Evolutionary conservation across 2,329 filamentous ascomycete species (phyloP).

Genomic region (Byssothecium circinans): DNA sequence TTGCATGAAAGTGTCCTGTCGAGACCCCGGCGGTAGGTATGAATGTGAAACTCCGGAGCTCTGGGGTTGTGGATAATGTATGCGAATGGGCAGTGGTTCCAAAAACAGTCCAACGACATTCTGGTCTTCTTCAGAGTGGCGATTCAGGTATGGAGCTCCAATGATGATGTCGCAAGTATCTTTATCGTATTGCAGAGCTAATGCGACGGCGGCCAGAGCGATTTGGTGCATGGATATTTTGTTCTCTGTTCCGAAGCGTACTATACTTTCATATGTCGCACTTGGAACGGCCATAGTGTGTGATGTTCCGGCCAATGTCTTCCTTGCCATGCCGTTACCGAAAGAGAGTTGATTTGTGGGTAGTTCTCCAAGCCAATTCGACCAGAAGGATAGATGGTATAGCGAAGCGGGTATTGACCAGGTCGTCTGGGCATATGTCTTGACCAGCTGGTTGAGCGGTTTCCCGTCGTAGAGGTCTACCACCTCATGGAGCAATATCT

Average conservation of each 20-base stretch:
- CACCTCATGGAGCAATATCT: neutral
- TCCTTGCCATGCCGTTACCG: neutral
- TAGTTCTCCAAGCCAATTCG: conserved; percentile 4
- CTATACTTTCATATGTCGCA: neutral
- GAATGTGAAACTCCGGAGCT: neutral
- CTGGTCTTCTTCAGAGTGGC: conserved; percentile 1
- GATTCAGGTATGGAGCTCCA: conserved; percentile 2
- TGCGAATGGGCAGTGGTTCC: conserved; percentile 5
- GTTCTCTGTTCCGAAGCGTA: neutral
- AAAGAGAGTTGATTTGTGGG: neutral
- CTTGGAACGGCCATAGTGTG: neutral
- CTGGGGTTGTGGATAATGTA: neutral
- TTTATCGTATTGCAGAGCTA: neutral
- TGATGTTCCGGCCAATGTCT: neutral
- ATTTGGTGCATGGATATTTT: conserved; percentile 6
- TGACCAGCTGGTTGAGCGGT: neutral
- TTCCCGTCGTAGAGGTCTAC: neutral
- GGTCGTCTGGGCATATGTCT: conserved; percentile 1
- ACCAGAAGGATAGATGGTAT: conserved; percentile 10
- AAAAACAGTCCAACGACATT: conserved; percentile 4
- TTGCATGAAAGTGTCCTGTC: neutral
- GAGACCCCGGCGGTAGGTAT: neutral
- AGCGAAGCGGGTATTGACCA: conserved; percentile 5
- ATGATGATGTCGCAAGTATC: neutral
- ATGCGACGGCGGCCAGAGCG: neutral